Conservation (phyloP, 202 grass and related monocot genomes). For the Tripidium arundinaceum region DNA sequence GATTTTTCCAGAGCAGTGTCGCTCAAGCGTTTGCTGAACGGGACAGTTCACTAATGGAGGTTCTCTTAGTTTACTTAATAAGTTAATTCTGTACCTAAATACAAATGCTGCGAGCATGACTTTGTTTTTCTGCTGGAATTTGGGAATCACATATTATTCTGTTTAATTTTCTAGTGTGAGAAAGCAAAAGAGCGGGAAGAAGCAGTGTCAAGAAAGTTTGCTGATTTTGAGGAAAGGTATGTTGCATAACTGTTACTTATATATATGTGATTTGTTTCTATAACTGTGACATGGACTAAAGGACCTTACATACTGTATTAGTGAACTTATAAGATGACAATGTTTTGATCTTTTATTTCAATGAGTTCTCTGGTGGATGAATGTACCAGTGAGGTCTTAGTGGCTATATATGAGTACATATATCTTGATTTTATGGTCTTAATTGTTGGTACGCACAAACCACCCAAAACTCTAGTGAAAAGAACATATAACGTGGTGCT, state of each 20-base stretch:
- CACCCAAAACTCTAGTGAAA: not conserved
- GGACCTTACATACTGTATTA: not conserved
- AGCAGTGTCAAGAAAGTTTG: slow-evolving; percentile 53
- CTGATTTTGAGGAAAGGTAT: slow-evolving; percentile 71
- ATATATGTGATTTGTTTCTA: slow-evolving; percentile 1
- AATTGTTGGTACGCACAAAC: not conserved
- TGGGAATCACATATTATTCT: slow-evolving; percentile 18
- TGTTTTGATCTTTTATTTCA: not conserved
- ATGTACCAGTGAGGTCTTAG: not conserved
- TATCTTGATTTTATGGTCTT: slow-evolving; percentile 15
- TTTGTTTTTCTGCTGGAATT: slow-evolving; percentile 18
- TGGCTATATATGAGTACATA: not conserved
- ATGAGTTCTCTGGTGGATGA: not conserved
- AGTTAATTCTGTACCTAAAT: slow-evolving; percentile 28
- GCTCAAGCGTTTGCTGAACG: slow-evolving; percentile 91
- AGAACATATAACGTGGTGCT: not conserved
- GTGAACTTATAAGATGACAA: not conserved
- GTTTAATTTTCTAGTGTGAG: slow-evolving; percentile 62
- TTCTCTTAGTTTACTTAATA: slow-evolving; percentile 38
- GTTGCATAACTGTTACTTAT: slow-evolving; percentile 13
- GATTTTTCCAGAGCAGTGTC: slow-evolving; percentile 93
- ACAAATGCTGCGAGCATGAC: slow-evolving; percentile 14
- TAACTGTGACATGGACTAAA: slow-evolving; percentile 10
- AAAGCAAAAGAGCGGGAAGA: slow-evolving; percentile 85
- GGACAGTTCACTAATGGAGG: slow-evolving; percentile 90